These are phyloP conservation scores for Rhodotorula mucilaginosa DNA, from an alignment of 1,284 basidiomycete genomes.

Conservation along the genomic window DNA sequence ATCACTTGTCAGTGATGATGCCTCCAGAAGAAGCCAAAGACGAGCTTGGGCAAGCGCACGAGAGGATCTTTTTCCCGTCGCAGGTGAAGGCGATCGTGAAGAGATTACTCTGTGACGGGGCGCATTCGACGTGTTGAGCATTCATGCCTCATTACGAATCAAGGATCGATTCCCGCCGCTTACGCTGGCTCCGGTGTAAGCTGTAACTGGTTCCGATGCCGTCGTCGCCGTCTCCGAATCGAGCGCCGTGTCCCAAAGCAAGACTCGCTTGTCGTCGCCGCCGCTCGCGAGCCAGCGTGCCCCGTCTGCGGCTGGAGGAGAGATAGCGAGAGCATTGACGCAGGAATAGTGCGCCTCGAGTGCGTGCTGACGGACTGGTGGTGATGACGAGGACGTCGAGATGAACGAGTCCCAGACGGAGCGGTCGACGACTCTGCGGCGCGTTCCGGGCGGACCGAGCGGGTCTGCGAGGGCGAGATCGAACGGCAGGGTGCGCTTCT, in stretches of 20 bases:
- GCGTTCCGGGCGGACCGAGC: background rate
- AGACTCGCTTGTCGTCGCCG: slow-evolving; percentile 62
- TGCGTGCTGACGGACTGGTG: slow-evolving; percentile 13
- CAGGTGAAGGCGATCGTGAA: slow-evolving; percentile 67
- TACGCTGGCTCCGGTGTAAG: slow-evolving; percentile 68
- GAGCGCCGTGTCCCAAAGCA: slow-evolving; percentile 17
- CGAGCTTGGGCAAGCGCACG: slow-evolving; percentile 53
- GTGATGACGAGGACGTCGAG: background rate
- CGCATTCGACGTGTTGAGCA: background rate
- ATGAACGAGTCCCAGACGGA: background rate
- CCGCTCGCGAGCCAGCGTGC: slow-evolving; percentile 68
- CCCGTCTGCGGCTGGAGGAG: slow-evolving; percentile 49
- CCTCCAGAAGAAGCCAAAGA: slow-evolving; percentile 7
- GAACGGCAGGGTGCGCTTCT: slow-evolving; percentile 5
- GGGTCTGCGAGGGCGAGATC: slow-evolving; percentile 29
- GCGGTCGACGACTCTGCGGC: too few species aligned
- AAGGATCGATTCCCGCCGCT: slow-evolving; percentile 49
- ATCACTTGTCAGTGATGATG: slow-evolving; percentile 2
- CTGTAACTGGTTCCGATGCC: slow-evolving; percentile 56
- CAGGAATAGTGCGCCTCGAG: slow-evolving; percentile 64
- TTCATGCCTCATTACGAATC: slow-evolving; percentile 56
- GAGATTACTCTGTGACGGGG: slow-evolving; percentile 59
- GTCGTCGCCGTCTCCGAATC: background rate
- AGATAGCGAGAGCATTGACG: slow-evolving; percentile 67
- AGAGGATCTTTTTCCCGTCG: slow-evolving; percentile 61